These are phyloP conservation scores for Flaveria trinervia DNA, from an alignment of 129 eudicot species.

Conservation along the genomic window DNA sequence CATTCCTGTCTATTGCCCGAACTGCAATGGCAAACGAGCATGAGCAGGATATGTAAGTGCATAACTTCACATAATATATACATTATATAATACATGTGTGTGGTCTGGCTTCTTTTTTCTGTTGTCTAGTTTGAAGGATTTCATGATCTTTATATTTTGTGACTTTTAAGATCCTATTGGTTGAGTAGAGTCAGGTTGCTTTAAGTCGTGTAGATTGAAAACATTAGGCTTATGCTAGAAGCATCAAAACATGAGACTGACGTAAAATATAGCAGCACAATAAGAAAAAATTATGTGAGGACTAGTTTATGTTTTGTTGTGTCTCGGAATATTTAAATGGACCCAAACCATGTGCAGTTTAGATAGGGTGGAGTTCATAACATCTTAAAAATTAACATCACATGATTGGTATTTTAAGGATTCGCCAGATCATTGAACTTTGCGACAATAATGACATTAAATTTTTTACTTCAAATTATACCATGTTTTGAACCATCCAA, in stretches of 20 bases:
- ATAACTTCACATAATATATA: background rate
- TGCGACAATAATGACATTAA: background rate
- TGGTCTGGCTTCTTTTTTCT: background rate
- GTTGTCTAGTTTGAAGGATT: background rate
- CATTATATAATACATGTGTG: background rate
- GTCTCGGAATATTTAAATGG: background rate
- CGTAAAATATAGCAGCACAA: background rate
- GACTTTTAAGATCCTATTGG: background rate
- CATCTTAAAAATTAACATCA: background rate
- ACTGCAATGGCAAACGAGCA: constrained; percentile 88
- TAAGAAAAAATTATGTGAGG: constrained; percentile 5
- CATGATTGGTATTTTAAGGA: background rate
- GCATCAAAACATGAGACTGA: background rate
- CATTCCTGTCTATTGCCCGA: constrained; percentile 77
- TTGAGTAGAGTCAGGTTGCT: constrained; percentile 14
- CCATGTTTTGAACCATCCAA: background rate
- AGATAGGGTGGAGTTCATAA: background rate
- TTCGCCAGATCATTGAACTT: background rate
- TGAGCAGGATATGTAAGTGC: constrained; percentile 92
- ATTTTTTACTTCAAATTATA: background rate
- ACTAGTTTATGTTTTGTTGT: background rate
- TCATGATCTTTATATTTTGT: background rate
- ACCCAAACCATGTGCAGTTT: background rate
- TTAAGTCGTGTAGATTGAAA: constrained; percentile 3
- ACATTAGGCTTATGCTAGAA: background rate